Conservation (phyloP, 2,329 filamentous ascomycete genomes). For the Epicoccum sorghinum region DNA sequence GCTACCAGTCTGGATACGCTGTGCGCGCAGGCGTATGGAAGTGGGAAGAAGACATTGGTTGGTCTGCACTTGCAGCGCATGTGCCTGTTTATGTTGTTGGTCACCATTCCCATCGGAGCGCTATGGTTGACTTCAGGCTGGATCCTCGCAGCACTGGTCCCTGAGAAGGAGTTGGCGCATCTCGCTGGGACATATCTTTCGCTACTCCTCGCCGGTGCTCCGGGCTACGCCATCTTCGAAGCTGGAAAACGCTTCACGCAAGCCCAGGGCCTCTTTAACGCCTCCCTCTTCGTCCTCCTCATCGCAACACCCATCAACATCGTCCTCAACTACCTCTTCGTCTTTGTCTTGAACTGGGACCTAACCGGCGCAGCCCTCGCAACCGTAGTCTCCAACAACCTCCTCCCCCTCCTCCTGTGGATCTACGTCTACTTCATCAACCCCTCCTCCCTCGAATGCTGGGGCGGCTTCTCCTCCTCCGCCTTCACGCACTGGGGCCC, state of each 20-base stretch:
- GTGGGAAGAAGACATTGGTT: constrained; percentile 55
- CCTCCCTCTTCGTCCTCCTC: constrained; percentile 55
- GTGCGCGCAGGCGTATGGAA: constrained; percentile 60
- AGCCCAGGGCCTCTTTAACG: constrained; percentile 61
- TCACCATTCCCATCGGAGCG: constrained; percentile 56
- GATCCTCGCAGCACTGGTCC: constrained; percentile 55
- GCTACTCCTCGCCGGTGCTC: constrained; percentile 57
- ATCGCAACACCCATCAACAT: constrained; percentile 58
- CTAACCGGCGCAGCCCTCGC: constrained; percentile 60
- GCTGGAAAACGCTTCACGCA: constrained; percentile 62
- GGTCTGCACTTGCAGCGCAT: constrained; percentile 62
- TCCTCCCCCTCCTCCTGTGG: constrained; percentile 56
- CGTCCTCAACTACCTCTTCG: constrained; percentile 58
- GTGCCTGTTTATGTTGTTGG: constrained; percentile 56
- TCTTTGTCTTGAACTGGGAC: constrained; percentile 50
- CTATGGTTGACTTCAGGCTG: constrained; percentile 58
- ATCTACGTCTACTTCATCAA: constrained; percentile 53
- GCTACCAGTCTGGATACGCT: constrained; percentile 59
- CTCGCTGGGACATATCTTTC: constrained; percentile 58
- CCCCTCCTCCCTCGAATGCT: constrained; percentile 56
- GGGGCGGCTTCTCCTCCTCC: constrained; percentile 74
- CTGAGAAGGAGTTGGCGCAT: constrained; percentile 55
- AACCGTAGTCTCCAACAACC: constrained; percentile 56
- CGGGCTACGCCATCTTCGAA: constrained; percentile 62
- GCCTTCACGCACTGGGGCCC: constrained; percentile 77